These are phyloP conservation scores for Artemisia tridentata DNA, from an alignment of 129 eudicot species.

Conservation along the genomic window DNA sequence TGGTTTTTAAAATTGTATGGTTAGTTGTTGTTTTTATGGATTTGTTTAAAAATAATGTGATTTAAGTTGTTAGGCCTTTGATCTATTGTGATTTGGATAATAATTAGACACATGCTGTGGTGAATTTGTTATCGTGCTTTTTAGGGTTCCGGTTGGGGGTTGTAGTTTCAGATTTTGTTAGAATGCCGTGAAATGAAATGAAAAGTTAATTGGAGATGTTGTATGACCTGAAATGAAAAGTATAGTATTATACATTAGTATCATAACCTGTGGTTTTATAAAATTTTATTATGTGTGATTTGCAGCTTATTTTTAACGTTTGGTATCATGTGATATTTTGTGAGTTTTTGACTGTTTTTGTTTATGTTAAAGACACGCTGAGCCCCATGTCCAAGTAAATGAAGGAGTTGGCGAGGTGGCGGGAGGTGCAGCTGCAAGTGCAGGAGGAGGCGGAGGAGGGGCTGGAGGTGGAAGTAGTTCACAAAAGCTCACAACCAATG, in stretches of 20 bases:
- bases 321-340: neutral
- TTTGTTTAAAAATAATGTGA: slow-evolving; percentile 1
- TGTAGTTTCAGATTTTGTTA: slow-evolving; percentile 7
- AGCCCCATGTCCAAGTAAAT: slow-evolving; percentile 51
- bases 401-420: slow-evolving; percentile 37
- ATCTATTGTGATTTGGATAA: slow-evolving; percentile 20
- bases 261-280: neutral
- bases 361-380: slow-evolving; percentile 59
- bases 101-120: neutral
- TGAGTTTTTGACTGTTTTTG: neutral
- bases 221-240: neutral
- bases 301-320: neutral
- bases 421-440: slow-evolving; percentile 39
- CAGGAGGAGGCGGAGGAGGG: slow-evolving; percentile 43
- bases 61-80: slow-evolving; percentile 6
- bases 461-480: slow-evolving; percentile 43
- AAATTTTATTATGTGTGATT: slow-evolving; percentile 1
- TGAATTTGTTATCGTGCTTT: neutral
- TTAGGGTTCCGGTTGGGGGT: slow-evolving; percentile 31
- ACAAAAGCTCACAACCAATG: slow-evolving; percentile 83
- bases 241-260: neutral
- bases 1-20: neutral
- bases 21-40: slow-evolving; percentile 11
- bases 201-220: neutral
- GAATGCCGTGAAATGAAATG: too few species aligned